A percentile compares a stretch with the other conserved stretches of the same genome.
phyloP scores from a whole-genome alignment of 139 green algal species.

The Chlorella sorokiniana region DNA sequence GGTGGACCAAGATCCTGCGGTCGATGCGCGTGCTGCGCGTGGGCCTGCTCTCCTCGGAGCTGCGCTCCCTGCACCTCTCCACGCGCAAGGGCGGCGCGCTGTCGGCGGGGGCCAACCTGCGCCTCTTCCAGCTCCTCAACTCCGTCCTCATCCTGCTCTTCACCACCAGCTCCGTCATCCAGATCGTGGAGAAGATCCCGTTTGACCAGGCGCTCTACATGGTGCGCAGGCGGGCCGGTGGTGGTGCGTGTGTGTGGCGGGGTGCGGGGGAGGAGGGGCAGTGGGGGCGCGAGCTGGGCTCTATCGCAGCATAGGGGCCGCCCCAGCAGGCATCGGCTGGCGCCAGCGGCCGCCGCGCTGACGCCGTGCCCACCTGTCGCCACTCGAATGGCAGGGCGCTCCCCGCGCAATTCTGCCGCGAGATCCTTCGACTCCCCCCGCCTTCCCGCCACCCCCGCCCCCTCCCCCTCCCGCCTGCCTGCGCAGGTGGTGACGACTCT shows the following conservation, averaged over 20 bases:
- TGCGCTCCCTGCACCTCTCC: conserved; percentile 64
- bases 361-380: no score
- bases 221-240: conserved; percentile 57
- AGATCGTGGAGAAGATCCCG: conserved; percentile 72
- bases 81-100: conserved; percentile 57
- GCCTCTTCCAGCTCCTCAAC: conserved; percentile 74
- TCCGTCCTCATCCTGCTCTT: conserved; percentile 77
- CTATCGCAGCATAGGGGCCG: background rate
- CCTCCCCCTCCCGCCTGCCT: no score
- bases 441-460: background rate
- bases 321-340: no score
- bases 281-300: background rate
- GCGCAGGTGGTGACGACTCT: conserved; percentile 28
- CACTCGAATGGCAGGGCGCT: no score
- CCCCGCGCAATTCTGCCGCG: background rate
- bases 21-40: conserved; percentile 76
- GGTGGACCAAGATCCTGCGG: conserved; percentile 78
- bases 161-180: conserved; percentile 49
- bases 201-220: conserved; percentile 87
- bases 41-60: conserved; percentile 66
- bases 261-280: background rate
- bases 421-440: background rate
- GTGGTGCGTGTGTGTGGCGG: no score
- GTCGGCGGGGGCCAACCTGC: conserved; percentile 63
- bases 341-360: no score